These are phyloP conservation scores for Stenocarpella maydis DNA, from an alignment of 2,329 filamentous ascomycete genomes.

Conservation along the genomic window DNA sequence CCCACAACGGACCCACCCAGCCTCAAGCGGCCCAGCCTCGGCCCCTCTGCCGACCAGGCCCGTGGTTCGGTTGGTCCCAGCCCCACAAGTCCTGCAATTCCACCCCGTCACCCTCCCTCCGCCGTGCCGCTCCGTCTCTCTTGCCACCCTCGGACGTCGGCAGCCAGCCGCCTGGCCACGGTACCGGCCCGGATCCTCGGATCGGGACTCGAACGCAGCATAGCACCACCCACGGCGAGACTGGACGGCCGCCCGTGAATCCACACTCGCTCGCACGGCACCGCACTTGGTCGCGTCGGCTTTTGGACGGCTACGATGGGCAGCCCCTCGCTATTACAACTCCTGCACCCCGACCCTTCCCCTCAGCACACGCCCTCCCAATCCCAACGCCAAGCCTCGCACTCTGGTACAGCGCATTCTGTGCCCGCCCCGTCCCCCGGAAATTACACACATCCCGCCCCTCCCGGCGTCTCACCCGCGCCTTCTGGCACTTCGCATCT, in stretches of 20 bases:
- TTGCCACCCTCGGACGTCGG: neutral
- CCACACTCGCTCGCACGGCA: neutral
- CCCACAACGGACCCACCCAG: conserved; percentile 1
- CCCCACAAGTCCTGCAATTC: conserved; percentile 1
- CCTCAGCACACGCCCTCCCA: conserved; percentile 2
- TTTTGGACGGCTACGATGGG: conserved; percentile 32
- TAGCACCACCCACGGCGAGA: conserved; percentile 17
- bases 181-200: conserved; percentile 9
- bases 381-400: neutral
- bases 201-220: conserved; percentile 3
- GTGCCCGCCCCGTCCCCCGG: conserved; percentile 10
- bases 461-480: conserved; percentile 26
- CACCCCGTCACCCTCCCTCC: neutral
- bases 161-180: conserved; percentile 12
- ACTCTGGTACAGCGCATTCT: conserved; percentile 1
- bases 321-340: conserved; percentile 36
- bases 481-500: conserved; percentile 27
- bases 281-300: neutral
- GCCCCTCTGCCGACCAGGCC: conserved; percentile 28
- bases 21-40: conserved; percentile 18
- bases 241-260: neutral
- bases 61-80: conserved; percentile 27
- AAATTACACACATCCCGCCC: conserved; percentile 28
- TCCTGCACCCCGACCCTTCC: conserved; percentile 34
- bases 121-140: neutral